Percentiles rank a stretch among this genome's conserved stretches.
phyloP scores from a whole-genome alignment of 495 filamentous ascomycete species.

The Penicillium longicatenatum region DNA sequence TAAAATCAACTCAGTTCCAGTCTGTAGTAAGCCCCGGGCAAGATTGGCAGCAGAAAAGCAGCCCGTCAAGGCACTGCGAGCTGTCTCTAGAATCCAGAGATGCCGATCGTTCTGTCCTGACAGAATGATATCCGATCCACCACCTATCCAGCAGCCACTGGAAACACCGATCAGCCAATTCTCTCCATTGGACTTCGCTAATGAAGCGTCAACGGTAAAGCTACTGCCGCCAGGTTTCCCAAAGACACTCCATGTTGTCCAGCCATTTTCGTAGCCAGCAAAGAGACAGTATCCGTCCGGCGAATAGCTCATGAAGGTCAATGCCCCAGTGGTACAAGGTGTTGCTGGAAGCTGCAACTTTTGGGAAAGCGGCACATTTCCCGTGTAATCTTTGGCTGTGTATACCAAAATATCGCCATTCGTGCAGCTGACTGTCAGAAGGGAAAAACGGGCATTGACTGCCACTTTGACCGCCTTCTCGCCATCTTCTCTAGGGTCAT shows the following conservation, averaged over 20 bases:
- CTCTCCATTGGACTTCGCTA: slow-evolving; percentile 70
- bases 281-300: slow-evolving; percentile 97
- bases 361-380: slow-evolving; percentile 91
- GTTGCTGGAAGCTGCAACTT: slow-evolving; percentile 68
- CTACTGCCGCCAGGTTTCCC: slow-evolving; percentile 84
- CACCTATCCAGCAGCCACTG: slow-evolving; percentile 81
- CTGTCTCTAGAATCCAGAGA: slow-evolving; percentile 88
- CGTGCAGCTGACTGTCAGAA: slow-evolving; percentile 83
- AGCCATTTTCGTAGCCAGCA: slow-evolving; percentile 88
- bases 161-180: slow-evolving; percentile 76
- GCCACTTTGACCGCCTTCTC: slow-evolving; percentile 71
- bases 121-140: slow-evolving; percentile 82
- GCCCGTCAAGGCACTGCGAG: slow-evolving; percentile 84
- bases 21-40: slow-evolving; percentile 83
- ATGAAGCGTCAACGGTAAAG: slow-evolving; percentile 66
- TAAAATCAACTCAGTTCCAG: slow-evolving; percentile 79
- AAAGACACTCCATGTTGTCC: slow-evolving; percentile 96
- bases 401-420: slow-evolving; percentile 85
- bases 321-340: slow-evolving; percentile 58
- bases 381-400: slow-evolving; percentile 86
- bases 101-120: slow-evolving; percentile 67
- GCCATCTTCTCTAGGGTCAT: slow-evolving; percentile 60
- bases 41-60: slow-evolving; percentile 91
- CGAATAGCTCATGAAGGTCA: slow-evolving; percentile 83
- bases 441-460: slow-evolving; percentile 91